A percentile compares a stretch with the other conserved stretches of the same genome.
Evolutionary conservation across 768 basidiomycete species (phyloP).

Genomic region (Tylopilus balloui): DNA sequence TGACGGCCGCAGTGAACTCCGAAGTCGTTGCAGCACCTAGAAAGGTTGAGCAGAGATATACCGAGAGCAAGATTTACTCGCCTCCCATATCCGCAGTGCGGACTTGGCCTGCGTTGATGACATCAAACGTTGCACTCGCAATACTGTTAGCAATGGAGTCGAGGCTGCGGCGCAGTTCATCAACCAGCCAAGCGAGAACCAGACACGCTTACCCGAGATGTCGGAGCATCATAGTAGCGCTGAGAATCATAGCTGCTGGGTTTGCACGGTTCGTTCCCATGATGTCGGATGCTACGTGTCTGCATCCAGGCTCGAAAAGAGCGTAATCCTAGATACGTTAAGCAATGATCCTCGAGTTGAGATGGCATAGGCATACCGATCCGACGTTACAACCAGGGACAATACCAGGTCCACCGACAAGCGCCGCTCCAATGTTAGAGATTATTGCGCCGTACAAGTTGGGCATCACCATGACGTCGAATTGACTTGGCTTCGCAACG

Average conservation of each 20-base stretch:
- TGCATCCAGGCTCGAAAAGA: constrained; percentile 97
- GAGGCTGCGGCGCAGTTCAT: constrained; percentile 47
- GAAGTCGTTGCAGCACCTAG: constrained; percentile 85
- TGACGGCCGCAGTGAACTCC: constrained; percentile 91
- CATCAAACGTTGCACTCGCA: constrained; percentile 86
- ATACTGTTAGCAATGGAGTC: constrained; percentile 92
- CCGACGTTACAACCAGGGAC: constrained; percentile 99
- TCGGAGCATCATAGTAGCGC: constrained; percentile 95
- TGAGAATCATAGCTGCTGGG: constrained; percentile 96
- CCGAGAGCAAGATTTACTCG: constrained; percentile 35
- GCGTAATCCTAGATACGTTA: constrained; percentile 72
- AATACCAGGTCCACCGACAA: constrained; percentile 96
- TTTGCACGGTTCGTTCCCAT: constrained; percentile 96
- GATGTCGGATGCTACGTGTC: constrained; percentile 91
- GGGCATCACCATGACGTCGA: constrained; percentile 99
- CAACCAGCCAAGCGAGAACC: constrained; percentile 11
- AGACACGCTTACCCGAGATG: constrained; percentile 73
- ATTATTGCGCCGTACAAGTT: constrained; percentile 96
- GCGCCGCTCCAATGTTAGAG: constrained; percentile 96
- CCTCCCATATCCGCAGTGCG: constrained; percentile 95
- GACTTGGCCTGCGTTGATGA: constrained; percentile 83
- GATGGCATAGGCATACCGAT: constrained; percentile 47
- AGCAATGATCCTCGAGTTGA: background rate
- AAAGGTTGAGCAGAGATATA: constrained; percentile 7
- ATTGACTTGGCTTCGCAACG: constrained; percentile 91